Base-by-base conservation (phyloP, 768 basidiomycete genomes). In the Brasilioporus rufonigricans region DNA sequence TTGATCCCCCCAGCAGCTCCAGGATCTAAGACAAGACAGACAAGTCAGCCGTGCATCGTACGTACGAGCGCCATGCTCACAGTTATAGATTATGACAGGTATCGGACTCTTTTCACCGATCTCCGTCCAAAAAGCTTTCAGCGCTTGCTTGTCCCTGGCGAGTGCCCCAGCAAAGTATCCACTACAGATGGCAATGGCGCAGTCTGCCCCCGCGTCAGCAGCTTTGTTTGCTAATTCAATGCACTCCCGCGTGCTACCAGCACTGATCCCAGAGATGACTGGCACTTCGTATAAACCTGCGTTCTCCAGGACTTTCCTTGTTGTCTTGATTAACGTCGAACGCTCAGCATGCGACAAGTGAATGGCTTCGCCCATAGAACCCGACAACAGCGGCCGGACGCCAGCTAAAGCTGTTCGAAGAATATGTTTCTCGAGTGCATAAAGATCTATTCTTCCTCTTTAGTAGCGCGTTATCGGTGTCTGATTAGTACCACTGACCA, bases 1-100 rank as follows among this genome's bases (percentile, higher is more conserved):
- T 98, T 92, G 61, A 98, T 89, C 12, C 94, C 93, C 4, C 89
- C 91, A 53, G 87, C 82, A 4, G 91, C 93, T 27, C 85, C 90
- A 61, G 93, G 94, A 74, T 85, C 92, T 93, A 61, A 26, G n/a
- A 41, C 23, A 38, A 44, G 6, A 26, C 51, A 29, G 19, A 38
- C 4, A 39, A 13, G 40, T 61, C 26, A 66, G 31, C 2, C 12
- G 5, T n/a, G 23, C 19, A 21, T 33, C 43, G 27, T 19, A 29
- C 47, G 44, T 32, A 41, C 50, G 23, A 26, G 21, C 6, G 19
- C 23, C 11, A 14, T 21, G 33, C 86, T 69, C 60, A 89, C 89
- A 94, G 64, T 93, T 93, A 75, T 94, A 95, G 45, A 93, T 82
- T 61, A 94, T 81, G 45, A 95, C 84, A 3, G 94, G 93, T 46